Conservation (phyloP, 768 basidiomycete species). For the Butyriboletus loyo region DNA sequence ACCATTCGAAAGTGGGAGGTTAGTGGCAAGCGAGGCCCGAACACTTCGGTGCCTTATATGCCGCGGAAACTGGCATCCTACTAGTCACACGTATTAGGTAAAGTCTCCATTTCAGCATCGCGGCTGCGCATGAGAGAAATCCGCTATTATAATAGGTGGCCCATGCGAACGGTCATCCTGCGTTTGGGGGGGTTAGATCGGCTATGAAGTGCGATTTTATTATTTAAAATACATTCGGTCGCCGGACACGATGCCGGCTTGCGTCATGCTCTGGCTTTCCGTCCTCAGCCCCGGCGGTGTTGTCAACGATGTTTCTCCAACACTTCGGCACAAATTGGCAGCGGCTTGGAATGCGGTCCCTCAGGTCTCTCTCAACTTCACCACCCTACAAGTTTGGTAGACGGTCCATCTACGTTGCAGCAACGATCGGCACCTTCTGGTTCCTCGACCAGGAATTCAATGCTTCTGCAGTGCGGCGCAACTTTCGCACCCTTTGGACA, state of each 20-base stretch:
- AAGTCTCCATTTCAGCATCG: too few species aligned
- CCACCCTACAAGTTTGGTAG: conserved; percentile 13
- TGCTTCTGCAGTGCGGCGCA: conserved; percentile 47
- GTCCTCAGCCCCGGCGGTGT: too few species aligned
- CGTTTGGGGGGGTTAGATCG: too few species aligned
- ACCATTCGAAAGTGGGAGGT: conserved; percentile 35
- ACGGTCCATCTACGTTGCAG: conserved; percentile 22
- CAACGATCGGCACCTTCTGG: conserved; percentile 34
- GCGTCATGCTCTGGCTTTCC: too few species aligned
- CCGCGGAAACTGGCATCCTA: not conserved
- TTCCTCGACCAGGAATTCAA: conserved; percentile 42
- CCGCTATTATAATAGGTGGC: too few species aligned
- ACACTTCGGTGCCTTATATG: not conserved
- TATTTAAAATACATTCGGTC: too few species aligned
- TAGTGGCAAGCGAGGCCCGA: not conserved
- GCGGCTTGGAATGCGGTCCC: too few species aligned
- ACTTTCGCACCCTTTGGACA: conserved; percentile 47
- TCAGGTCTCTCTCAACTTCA: conserved; percentile 1
- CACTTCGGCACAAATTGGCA: too few species aligned
- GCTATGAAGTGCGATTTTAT: too few species aligned
- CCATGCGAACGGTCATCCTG: too few species aligned
- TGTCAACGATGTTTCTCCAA: conserved; percentile 4
- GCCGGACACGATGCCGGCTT: too few species aligned
- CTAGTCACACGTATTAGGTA: conserved; percentile 3
- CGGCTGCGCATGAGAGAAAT: not conserved